Evolutionary conservation across 805 yeast species (phyloP).

Genomic region (Tetrapisispora pingtungensis): DNA sequence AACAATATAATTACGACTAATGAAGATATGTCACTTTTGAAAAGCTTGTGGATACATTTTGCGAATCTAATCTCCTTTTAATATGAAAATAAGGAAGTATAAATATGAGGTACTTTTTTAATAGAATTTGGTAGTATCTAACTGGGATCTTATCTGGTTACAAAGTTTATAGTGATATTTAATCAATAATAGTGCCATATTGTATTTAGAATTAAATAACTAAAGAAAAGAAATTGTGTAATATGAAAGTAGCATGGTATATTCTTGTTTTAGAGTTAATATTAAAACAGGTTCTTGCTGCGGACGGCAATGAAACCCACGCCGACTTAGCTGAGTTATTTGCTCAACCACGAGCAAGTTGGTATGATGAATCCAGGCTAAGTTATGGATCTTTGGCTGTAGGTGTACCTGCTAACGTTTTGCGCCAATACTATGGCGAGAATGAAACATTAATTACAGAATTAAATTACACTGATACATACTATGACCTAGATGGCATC

Average conservation of each 20-base stretch:
- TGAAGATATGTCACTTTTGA: no score
- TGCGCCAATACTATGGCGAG: background rate
- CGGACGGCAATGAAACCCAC: background rate
- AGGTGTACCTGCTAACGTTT: background rate
- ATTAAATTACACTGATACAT: background rate
- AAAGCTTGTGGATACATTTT: no score
- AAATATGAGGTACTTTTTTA: no score
- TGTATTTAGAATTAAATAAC: no score
- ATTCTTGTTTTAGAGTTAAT: background rate
- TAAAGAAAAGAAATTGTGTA: no score
- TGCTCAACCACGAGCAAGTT: background rate
- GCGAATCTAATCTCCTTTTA: no score
- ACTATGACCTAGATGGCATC: background rate
- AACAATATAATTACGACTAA: no score
- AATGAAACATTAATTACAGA: background rate
- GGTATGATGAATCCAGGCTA: background rate
- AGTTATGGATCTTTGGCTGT: background rate
- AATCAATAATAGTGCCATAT: no score
- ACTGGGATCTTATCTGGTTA: no score
- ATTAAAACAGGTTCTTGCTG: background rate
- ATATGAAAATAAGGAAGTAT: no score
- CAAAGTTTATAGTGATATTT: no score
- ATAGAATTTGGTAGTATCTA: no score
- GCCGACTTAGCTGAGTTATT: background rate
- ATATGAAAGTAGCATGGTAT: background rate